Conservation (phyloP, 176 grass and related monocot genomes). For the Chloris gayana region DNA sequence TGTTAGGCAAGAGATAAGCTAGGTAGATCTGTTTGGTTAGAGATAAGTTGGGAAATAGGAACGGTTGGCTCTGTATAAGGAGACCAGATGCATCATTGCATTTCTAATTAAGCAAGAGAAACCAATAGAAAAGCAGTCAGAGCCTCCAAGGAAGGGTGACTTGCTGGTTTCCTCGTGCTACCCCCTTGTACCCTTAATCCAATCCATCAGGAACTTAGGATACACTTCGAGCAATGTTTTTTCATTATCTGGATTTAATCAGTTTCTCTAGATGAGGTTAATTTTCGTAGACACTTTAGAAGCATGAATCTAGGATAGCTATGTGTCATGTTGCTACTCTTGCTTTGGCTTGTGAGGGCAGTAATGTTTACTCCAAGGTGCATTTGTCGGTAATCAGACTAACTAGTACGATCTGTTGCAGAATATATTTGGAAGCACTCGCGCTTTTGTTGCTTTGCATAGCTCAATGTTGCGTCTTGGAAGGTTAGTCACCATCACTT, state of each 20-base stretch:
- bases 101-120: too few species aligned
- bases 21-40: too few species aligned
- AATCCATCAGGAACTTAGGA: neutral
- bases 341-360: neutral
- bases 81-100: too few species aligned
- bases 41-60: too few species aligned
- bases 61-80: too few species aligned
- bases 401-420: constrained; percentile 51
- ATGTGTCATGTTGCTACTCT: neutral
- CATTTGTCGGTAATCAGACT: constrained; percentile 19
- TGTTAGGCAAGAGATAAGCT: too few species aligned
- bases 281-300: neutral
- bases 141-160: too few species aligned
- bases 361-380: constrained; percentile 17
- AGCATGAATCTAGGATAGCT: neutral
- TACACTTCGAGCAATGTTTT: neutral
- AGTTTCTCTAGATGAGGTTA: neutral
- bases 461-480: constrained; percentile 73
- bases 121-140: too few species aligned
- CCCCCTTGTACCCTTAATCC: too few species aligned
- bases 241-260: neutral
- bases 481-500: constrained; percentile 55
- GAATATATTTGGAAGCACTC: constrained; percentile 88
- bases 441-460: constrained; percentile 87
- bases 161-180: too few species aligned